phyloP scores from a whole-genome alignment of 2,329 filamentous ascomycete species.

The Parasarocladium wereldwijsianum region DNA sequence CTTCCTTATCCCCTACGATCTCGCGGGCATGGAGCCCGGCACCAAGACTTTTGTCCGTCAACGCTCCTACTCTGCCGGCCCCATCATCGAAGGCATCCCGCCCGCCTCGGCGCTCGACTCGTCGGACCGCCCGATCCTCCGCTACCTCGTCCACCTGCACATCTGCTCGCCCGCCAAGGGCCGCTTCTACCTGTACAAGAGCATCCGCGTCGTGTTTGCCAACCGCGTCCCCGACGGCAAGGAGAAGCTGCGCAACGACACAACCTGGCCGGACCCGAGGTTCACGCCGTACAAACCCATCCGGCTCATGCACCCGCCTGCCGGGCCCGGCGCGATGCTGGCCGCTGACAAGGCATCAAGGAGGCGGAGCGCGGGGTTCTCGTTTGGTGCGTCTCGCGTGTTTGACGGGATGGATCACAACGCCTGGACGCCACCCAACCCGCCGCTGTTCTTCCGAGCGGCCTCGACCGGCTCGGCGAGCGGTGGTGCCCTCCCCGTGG shows the following conservation, averaged over 20 bases:
- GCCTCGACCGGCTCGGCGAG: constrained; percentile 8
- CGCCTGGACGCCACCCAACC: constrained; percentile 9
- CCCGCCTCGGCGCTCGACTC: constrained; percentile 10
- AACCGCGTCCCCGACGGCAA: constrained; percentile 93
- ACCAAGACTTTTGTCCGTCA: constrained; percentile 95
- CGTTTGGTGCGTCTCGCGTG: constrained; percentile 17
- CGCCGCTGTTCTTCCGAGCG: constrained; percentile 5
- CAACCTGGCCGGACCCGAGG: constrained; percentile 73
- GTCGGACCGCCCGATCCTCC: constrained; percentile 53
- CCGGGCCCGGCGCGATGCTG: constrained; percentile 31
- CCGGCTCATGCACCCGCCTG: constrained; percentile 32
- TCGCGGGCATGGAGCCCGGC: constrained; percentile 81
- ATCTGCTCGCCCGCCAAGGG: constrained; percentile 78
- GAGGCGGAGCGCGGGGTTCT: constrained; percentile 40
- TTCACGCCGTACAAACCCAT: constrained; percentile 72
- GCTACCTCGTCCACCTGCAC: constrained; percentile 85
- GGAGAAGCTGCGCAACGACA: constrained; percentile 80
- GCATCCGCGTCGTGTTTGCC: constrained; percentile 86
- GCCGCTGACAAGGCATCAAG: constrained; percentile 45
- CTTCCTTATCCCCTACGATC: constrained; percentile 84
- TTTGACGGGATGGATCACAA: constrained; percentile 24
- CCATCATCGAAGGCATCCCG: constrained; percentile 56
- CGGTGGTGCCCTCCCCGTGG: constrained; percentile 23
- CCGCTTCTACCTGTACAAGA: constrained; percentile 82
- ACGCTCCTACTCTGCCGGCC: constrained; percentile 78